Evolutionary conservation across 2,329 filamentous ascomycete genomes (phyloP).

Genomic region (Corniculantispora saksenae): DNA sequence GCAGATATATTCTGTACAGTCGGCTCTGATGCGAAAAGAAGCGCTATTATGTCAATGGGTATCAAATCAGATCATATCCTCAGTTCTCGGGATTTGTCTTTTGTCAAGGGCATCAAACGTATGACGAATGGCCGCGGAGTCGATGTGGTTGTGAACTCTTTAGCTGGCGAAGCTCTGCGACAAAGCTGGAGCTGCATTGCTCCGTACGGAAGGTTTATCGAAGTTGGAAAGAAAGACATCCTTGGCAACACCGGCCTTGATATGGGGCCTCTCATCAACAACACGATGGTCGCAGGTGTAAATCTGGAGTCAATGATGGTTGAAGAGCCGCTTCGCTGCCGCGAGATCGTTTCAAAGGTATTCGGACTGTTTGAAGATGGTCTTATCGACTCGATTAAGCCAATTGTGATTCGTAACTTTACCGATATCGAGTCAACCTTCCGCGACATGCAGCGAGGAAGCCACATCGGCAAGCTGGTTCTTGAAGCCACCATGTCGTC

Average conservation of each 20-base stretch:
- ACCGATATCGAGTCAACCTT: conserved; percentile 34
- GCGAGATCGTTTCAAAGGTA: conserved; percentile 24
- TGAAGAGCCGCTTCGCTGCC: conserved; percentile 22
- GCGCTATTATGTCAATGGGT: conserved; percentile 30
- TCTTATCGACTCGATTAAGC: conserved; percentile 24
- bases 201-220: conserved; percentile 35
- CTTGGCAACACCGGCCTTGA: conserved; percentile 34
- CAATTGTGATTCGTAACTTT: conserved; percentile 21
- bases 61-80: conserved; percentile 39
- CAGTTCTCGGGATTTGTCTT: conserved; percentile 31
- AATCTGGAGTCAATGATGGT: conserved; percentile 32
- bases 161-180: conserved; percentile 31
- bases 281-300: conserved; percentile 39
- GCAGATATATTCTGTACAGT: conserved; percentile 42
- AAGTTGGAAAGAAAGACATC: conserved; percentile 38
- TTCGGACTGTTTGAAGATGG: conserved; percentile 23
- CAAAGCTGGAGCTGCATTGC: conserved; percentile 36
- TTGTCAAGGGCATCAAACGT: conserved; percentile 29
- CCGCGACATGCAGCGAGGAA: conserved; percentile 38
- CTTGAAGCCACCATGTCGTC: conserved; percentile 23
- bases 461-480: conserved; percentile 42
- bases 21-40: conserved; percentile 30
- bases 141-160: conserved; percentile 35
- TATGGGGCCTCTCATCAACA: conserved; percentile 38
- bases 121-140: conserved; percentile 32